Base-by-base conservation (phyloP, 768 basidiomycete species). In the Collybia nuda region DNA sequence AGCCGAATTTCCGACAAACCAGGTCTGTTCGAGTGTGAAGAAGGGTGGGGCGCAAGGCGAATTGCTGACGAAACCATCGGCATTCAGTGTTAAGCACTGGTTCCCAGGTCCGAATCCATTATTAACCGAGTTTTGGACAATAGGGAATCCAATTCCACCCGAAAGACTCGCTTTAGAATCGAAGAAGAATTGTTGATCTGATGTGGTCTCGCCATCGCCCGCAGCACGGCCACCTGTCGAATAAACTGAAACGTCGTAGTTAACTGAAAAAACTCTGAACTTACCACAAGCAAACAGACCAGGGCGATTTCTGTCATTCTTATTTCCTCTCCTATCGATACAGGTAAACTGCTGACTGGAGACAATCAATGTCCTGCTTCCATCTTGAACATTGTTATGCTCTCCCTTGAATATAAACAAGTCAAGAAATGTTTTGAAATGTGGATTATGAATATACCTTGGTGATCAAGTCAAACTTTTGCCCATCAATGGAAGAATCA, bases 121-220 rank as follows among this genome's bases (percentile, higher is more conserved):
- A 41, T 65, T 62, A n/a, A 52, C 47, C 2, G 61, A 58, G 40
- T 63, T 55, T 18, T 50, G 51, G 42, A 55, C 58, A 24, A 55
- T 47, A 14, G 62, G 56, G 39, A 66, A 66, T 2, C 59, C 61
- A 22, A 64, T 60, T 11, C 59, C 58, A 12, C 52, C 54, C 1
- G 54, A 51, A 32, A 59, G 40, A 29, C 44, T 56, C n/a, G 56
- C 44, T 7, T 52, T 59, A 9, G 53, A 45, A 36, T 66, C 54
- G 37, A 63, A 63, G 51, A 64, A 64, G 57, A 55, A 66, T 38
- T 62, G 63, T 28, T 64, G 60, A 39, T 63, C 60, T 6, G 52
- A 47, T 6, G 51, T 59, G 9, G 62, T 64, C 29, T 55, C 52
- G 8, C 63, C 63, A 38, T 63, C 65, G 18, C 63, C 65, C 1